A percentile compares a stretch with the other conserved stretches of the same genome.
These are phyloP conservation scores for Asterella californica DNA, from an alignment of 225 moss, liverwort and hornwort genomes.

Conservation along the genomic window DNA sequence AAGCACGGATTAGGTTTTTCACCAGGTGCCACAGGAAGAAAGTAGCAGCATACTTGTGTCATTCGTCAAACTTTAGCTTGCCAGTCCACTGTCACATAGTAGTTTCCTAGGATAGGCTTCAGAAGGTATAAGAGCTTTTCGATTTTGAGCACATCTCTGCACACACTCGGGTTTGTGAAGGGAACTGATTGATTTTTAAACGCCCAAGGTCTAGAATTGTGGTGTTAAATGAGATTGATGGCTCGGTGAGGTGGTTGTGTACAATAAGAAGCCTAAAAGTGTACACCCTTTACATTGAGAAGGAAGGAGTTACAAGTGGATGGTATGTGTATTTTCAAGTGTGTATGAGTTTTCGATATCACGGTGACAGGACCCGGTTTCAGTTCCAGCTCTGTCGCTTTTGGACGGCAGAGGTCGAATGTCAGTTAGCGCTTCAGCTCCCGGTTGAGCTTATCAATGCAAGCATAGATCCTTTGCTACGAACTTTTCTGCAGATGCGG, in stretches of 20 bases:
- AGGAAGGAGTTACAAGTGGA: neutral
- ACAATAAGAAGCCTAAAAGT: neutral
- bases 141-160: neutral
- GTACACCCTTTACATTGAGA: neutral
- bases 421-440: too few relatives aligned
- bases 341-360: neutral
- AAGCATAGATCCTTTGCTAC: too few relatives aligned
- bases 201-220: neutral
- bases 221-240: neutral
- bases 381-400: too few relatives aligned
- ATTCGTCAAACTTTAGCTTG: neutral
- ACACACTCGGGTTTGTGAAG: neutral
- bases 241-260: neutral
- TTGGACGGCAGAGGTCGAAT: too few relatives aligned
- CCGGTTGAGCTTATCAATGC: too few relatives aligned
- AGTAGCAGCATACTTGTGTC: neutral
- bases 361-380: too few relatives aligned
- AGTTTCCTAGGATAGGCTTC: neutral
- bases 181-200: neutral
- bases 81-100: neutral
- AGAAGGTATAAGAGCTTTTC: neutral
- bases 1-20: constrained; percentile 1
- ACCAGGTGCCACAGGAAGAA: neutral
- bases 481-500: too few relatives aligned
- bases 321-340: neutral